These are phyloP conservation scores for Alternaria sp. DNA, from an alignment of 2,329 filamentous ascomycete genomes.

Conservation along the genomic window DNA sequence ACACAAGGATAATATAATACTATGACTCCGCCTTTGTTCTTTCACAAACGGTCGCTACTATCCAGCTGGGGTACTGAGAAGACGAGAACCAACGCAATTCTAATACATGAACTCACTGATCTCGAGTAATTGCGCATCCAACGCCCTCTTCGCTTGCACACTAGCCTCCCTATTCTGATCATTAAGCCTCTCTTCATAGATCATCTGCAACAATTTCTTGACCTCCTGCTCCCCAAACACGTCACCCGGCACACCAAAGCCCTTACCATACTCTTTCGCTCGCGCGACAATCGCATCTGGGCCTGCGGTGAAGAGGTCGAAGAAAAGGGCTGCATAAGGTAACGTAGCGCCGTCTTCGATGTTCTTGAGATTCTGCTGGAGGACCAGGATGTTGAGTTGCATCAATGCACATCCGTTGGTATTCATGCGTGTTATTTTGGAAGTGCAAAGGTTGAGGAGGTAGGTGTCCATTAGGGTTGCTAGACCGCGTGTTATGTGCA, in stretches of 20 bases:
- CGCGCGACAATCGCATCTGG: constrained; percentile 70
- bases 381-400: constrained; percentile 90
- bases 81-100: not conserved
- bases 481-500: constrained; percentile 79
- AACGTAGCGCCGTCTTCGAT: constrained; percentile 77
- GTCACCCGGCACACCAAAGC: constrained; percentile 35
- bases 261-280: constrained; percentile 59
- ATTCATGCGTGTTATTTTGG: constrained; percentile 83
- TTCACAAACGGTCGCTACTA: not conserved
- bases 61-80: not conserved
- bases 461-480: constrained; percentile 80
- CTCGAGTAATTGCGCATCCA: constrained; percentile 74
- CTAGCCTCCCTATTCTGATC: constrained; percentile 72
- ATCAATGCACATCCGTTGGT: constrained; percentile 82
- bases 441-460: constrained; percentile 71
- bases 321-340: constrained; percentile 71
- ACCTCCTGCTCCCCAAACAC: constrained; percentile 51
- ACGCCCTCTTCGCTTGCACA: constrained; percentile 70
- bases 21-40: not conserved
- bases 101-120: constrained; percentile 74
- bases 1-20: not conserved
- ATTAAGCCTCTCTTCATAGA: constrained; percentile 60
- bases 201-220: constrained; percentile 53
- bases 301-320: constrained; percentile 71
- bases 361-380: constrained; percentile 97